Percentiles rank a stretch among this genome's conserved stretches.
Evolutionary conservation across 1,139 yeast species (phyloP).

Genomic region (Zygosaccharomyces pseudobailii): DNA sequence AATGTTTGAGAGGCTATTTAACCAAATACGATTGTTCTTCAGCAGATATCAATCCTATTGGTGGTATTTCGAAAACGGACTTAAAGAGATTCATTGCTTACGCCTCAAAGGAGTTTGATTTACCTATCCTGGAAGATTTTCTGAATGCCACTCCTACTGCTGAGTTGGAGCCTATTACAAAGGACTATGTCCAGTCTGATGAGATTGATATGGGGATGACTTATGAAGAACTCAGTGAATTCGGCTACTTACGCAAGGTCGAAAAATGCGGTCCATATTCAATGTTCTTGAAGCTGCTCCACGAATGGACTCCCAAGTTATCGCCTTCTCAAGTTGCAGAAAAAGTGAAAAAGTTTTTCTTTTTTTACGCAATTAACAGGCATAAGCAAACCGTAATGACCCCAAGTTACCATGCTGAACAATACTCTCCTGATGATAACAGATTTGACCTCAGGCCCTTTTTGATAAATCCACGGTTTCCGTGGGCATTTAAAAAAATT

Average conservation of each 20-base stretch:
- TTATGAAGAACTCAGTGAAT: slow-evolving; percentile 83
- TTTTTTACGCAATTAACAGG: slow-evolving; percentile 88
- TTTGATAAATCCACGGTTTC: slow-evolving; percentile 82
- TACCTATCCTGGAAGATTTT: slow-evolving; percentile 76
- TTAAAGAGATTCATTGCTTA: slow-evolving; percentile 78
- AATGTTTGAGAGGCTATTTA: slow-evolving; percentile 87
- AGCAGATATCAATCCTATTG: slow-evolving; percentile 96
- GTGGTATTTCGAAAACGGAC: slow-evolving; percentile 93
- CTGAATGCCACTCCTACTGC: slow-evolving; percentile 95
- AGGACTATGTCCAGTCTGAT: slow-evolving; percentile 88
- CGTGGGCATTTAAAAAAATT: slow-evolving; percentile 86
- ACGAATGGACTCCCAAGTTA: slow-evolving; percentile 84
- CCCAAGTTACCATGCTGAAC: slow-evolving; percentile 96
- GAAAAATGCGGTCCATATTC: slow-evolving; percentile 95
- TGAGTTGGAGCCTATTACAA: slow-evolving; percentile 92
- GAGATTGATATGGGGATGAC: slow-evolving; percentile 98
- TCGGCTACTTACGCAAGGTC: slow-evolving; percentile 88
- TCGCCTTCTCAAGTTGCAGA: slow-evolving; percentile 83
- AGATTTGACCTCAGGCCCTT: slow-evolving; percentile 94
- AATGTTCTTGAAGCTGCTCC: slow-evolving; percentile 83
- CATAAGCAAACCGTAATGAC: slow-evolving; percentile 96
- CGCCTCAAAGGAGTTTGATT: slow-evolving; percentile 61
- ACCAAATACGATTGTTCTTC: slow-evolving; percentile 96
- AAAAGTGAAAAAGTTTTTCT: slow-evolving; percentile 88
- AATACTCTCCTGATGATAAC: slow-evolving; percentile 96